Evolutionary conservation across 1,284 basidiomycete genomes (phyloP), one percentile per base, ranked within the genome.

Genomic region (Flammula alnicola): DNA sequence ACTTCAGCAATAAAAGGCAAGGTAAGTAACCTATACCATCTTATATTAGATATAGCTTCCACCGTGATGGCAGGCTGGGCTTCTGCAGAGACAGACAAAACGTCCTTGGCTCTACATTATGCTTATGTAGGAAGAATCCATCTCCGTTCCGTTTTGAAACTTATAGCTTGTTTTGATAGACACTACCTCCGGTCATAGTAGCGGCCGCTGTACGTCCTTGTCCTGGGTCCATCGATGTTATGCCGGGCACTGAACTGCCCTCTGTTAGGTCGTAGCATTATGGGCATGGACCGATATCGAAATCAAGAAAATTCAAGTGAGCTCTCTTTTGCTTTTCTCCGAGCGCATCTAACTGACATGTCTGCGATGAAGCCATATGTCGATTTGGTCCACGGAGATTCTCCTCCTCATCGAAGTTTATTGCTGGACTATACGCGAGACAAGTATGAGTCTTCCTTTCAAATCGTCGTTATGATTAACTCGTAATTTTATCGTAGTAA

Each of bases 261-360:
- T 36, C 19, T 19, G 23, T 10, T 10, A 75, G 73, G 46, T 79
- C 12, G 73, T 74, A 3, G 74, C 73, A 1, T 54, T 80, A 41
- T 81, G 78, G 78, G 64, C 76, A 8, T 80, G 77, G 78, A 79
- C 77, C 8, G 78, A 80, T 54, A 69, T 77, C 19, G 78, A 80
- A 51, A 76, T 81, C 47, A 78, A 80, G 57, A 77, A 75, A 58
- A 73, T 80, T 64, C 79, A 80, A 69, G 76, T 74, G 44, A 25
- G 63, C 44, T 4, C 19, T 27, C 8, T n/a, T 22, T 20, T 16
- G 16, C n/a, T 29, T 4, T 29, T n/a, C 11, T 16, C 14, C 5
- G 31, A n/a, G 6, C 25, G 31, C 17, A 25, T 19, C 16, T 33
- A 37, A 22, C 42, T 17, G 9, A 29, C 42, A 5, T 17, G 35